Conservation (phyloP, 345 rosid species). For the Salix koriyanagi region DNA sequence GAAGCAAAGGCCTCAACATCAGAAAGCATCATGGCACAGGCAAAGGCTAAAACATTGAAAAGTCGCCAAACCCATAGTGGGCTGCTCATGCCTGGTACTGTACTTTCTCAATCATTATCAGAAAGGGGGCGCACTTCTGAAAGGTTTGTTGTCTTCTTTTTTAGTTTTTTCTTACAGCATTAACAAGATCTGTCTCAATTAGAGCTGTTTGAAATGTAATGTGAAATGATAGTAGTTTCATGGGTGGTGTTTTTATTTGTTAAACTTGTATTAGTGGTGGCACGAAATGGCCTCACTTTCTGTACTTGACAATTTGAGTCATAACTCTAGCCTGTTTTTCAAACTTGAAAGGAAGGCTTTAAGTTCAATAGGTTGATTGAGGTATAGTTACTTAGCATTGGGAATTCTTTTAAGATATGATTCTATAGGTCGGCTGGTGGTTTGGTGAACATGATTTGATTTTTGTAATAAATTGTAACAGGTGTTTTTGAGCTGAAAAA, state of each 20-base stretch:
- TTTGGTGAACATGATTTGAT: neutral
- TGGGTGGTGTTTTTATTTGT: neutral
- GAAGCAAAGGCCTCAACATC: constrained; percentile 47
- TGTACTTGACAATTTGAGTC: neutral
- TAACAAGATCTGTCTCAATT: neutral
- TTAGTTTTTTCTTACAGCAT: neutral
- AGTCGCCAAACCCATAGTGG: constrained; percentile 85
- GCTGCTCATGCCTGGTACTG: constrained; percentile 62
- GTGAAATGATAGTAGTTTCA: neutral
- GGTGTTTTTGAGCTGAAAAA: neutral
- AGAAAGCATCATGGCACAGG: constrained; percentile 42
- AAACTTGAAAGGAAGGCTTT: neutral
- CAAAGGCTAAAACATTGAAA: constrained; percentile 49
- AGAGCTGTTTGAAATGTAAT: constrained; percentile 6
- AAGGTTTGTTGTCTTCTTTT: constrained; percentile 46
- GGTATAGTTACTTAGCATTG: neutral
- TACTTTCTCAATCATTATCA: constrained; percentile 49
- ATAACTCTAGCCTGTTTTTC: neutral
- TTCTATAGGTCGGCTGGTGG: neutral
- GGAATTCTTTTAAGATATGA: neutral
- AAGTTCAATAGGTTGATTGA: neutral
- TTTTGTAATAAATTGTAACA: neutral
- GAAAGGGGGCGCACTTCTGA: constrained; percentile 53
- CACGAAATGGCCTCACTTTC: neutral
- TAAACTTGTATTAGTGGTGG: constrained; percentile 1